Evolutionary conservation across 768 basidiomycete genomes (phyloP).

Genomic region (Piloderma croceum): DNA sequence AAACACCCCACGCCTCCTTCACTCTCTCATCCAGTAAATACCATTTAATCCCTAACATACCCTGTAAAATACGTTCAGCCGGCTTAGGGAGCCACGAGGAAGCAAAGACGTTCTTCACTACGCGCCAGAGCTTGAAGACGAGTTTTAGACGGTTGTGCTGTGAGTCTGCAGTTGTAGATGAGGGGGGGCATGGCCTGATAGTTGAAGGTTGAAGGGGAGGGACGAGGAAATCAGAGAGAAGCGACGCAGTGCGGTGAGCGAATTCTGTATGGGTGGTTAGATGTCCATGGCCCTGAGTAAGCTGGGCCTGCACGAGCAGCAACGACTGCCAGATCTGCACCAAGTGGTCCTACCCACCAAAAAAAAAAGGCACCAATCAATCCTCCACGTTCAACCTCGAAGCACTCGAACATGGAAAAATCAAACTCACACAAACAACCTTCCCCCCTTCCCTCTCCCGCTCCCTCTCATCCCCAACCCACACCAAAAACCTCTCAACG

Average conservation of each 20-base stretch:
- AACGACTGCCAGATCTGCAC: constrained; percentile 50
- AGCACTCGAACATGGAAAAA: too few species aligned
- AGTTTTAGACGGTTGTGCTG: constrained; percentile 36
- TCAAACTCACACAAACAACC: too few species aligned
- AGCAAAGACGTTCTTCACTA: constrained; percentile 44
- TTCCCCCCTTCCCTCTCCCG: too few species aligned
- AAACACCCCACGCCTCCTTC: constrained; percentile 38
- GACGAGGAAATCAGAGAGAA: constrained; percentile 33
- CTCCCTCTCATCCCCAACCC: too few species aligned
- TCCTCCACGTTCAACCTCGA: too few species aligned
- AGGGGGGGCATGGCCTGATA: too few species aligned
- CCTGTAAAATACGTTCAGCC: constrained; percentile 42
- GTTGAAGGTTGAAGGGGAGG: too few species aligned
- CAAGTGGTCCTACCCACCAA: constrained; percentile 30
- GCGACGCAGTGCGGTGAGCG: constrained; percentile 27
- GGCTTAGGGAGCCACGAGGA: constrained; percentile 33
- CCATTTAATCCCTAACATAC: constrained; percentile 37
- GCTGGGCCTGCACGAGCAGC: constrained; percentile 43
- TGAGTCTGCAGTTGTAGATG: background rate
- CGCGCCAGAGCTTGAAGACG: constrained; percentile 45
- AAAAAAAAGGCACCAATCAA: constrained; percentile 4
- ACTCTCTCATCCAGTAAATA: constrained; percentile 37
- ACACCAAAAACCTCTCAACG: constrained; percentile 16
- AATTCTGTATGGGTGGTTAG: constrained; percentile 30
- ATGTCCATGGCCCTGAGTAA: constrained; percentile 34